A percentile compares a stretch with the other conserved stretches of the same genome.
phyloP scores from a whole-genome alignment of 2,329 filamentous ascomycete genomes.

The Ophiosphaerella herpotricha region DNA sequence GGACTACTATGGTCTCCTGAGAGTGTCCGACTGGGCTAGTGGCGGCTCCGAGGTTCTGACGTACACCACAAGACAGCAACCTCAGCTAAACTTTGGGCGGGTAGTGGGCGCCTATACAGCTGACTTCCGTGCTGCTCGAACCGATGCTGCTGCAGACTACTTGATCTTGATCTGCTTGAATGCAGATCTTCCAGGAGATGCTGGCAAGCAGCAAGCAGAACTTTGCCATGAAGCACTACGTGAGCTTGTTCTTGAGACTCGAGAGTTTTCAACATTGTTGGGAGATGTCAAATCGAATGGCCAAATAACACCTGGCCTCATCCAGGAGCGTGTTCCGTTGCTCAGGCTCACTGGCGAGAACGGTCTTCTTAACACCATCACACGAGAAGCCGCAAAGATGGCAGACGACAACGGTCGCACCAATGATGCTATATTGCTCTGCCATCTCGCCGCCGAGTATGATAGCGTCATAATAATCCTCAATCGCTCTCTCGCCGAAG shows the following conservation, averaged over 20 bases:
- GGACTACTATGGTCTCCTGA: constrained; percentile 68
- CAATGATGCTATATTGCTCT: constrained; percentile 91
- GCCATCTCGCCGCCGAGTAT: constrained; percentile 93
- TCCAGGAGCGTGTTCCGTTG: constrained; percentile 81
- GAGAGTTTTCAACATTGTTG: constrained; percentile 91
- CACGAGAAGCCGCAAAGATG: constrained; percentile 85
- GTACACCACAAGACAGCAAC: constrained; percentile 68
- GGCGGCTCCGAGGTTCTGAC: constrained; percentile 67
- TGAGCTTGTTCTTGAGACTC: constrained; percentile 93
- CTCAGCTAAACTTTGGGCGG: constrained; percentile 92
- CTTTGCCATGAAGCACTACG: constrained; percentile 92
- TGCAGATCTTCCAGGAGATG: constrained; percentile 74
- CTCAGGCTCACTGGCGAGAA: constrained; percentile 80
- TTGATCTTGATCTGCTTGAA: constrained; percentile 91
- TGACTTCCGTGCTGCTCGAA: constrained; percentile 90
- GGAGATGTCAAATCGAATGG: constrained; percentile 90
- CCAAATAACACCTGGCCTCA: constrained; percentile 79
- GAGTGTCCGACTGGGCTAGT: constrained; percentile 79
- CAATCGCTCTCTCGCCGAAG: constrained; percentile 87
- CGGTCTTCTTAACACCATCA: constrained; percentile 90
- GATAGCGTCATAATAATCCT: constrained; percentile 91
- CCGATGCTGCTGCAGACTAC: constrained; percentile 90
- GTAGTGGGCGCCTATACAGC: constrained; percentile 95
- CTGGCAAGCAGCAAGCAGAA: constrained; percentile 75
- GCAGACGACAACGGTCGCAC: constrained; percentile 93